Evolutionary conservation across 305 asterid species (phyloP).

Genomic region (Plantago lanceolata): DNA sequence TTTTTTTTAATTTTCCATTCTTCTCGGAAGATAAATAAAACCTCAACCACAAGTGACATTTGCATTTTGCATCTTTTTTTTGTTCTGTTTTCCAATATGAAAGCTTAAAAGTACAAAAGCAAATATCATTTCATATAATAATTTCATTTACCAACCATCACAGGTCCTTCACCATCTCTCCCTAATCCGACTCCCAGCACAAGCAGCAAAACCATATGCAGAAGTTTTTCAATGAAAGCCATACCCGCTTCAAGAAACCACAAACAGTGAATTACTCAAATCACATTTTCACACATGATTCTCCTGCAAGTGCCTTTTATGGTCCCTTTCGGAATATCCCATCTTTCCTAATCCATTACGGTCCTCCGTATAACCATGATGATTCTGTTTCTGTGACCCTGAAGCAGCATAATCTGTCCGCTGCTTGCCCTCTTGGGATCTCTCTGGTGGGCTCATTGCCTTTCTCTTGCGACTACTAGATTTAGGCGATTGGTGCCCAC

Average conservation of each 20-base stretch:
- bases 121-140: slow-evolving; percentile 13
- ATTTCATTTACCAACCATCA: slow-evolving; percentile 12
- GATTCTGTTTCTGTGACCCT: slow-evolving; percentile 30
- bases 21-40: slow-evolving; percentile 11
- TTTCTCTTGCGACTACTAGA: slow-evolving; percentile 51
- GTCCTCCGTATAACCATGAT: slow-evolving; percentile 34
- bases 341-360: slow-evolving; percentile 35
- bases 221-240: neutral
- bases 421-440: slow-evolving; percentile 38
- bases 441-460: slow-evolving; percentile 54
- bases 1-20: neutral
- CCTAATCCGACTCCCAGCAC: neutral
- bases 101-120: neutral
- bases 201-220: neutral
- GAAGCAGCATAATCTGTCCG: slow-evolving; percentile 22
- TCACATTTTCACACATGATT: slow-evolving; percentile 40
- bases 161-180: neutral
- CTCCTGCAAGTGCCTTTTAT: slow-evolving; percentile 53
- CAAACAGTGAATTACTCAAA: neutral
- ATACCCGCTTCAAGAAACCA: neutral
- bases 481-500: slow-evolving; percentile 55
- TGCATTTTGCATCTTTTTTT: slow-evolving; percentile 6
- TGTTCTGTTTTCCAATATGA: neutral
- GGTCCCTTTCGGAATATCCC: slow-evolving; percentile 67
- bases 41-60: slow-evolving; percentile 4